Percentiles rank a stretch among this genome's conserved stretches.
Evolutionary conservation across 805 yeast species (phyloP).

Genomic region (Clavispora carvajalis): DNA sequence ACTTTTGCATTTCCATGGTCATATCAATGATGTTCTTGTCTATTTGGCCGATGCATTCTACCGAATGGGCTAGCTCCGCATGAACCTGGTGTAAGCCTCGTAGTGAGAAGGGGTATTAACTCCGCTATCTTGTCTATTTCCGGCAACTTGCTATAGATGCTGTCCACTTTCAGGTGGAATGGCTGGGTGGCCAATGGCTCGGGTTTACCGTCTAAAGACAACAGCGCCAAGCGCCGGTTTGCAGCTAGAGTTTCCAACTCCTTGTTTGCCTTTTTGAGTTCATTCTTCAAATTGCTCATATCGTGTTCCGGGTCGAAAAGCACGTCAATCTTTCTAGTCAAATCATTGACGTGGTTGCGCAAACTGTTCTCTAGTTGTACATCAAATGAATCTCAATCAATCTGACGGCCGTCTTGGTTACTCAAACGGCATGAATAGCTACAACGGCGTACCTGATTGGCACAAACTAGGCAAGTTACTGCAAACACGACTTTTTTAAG

Average conservation of each 20-base stretch:
- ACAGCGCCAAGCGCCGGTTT: conserved; percentile 14
- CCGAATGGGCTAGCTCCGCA: conserved; percentile 24
- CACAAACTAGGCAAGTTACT: no score
- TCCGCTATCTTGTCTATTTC: conserved; percentile 20
- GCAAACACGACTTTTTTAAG: no score
- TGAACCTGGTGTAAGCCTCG: conserved; percentile 30
- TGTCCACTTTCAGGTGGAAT: conserved; percentile 21
- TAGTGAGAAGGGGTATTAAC: conserved; percentile 23
- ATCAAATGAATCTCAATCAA: no score
- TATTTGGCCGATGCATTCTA: conserved; percentile 19
- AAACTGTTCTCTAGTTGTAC: conserved; percentile 16
- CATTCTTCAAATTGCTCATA: conserved; percentile 19
- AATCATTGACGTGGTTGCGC: conserved; percentile 24
- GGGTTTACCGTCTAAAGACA: conserved; percentile 4
- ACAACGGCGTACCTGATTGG: no score
- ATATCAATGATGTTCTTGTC: conserved; percentile 25
- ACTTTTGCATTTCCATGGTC: conserved; percentile 21
- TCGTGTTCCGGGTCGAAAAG: conserved; percentile 32
- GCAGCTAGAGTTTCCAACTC: conserved; percentile 23
- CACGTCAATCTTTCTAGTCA: conserved; percentile 28
- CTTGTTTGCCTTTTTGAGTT: conserved; percentile 19
- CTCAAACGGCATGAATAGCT: no score
- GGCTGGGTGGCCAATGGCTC: conserved; percentile 1
- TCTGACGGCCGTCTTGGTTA: no score
- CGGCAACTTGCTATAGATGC: conserved; percentile 20